Conservation (phyloP, 371 early-diverging fungal genomes). For the Apophysomyces trapeziformis region DNA sequence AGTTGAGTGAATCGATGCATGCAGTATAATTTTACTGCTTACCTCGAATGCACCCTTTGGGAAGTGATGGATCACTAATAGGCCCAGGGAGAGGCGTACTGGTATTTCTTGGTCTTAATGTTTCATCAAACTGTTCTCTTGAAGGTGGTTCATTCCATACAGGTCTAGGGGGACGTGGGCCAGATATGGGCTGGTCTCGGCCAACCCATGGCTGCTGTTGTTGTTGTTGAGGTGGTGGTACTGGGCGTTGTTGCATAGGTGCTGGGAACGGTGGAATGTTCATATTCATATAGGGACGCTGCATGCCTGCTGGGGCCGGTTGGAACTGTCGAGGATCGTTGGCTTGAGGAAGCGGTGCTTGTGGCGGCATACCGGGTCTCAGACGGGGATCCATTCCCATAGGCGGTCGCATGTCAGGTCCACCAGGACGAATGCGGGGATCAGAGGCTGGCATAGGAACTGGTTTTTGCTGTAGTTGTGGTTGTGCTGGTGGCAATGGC, state of each 20-base stretch:
- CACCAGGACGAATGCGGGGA: neutral
- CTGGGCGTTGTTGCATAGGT: neutral
- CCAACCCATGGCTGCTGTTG: slow-evolving; percentile 4
- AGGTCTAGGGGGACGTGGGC: neutral
- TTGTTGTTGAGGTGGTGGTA: neutral
- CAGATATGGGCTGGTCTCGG: neutral
- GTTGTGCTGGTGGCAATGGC: slow-evolving; percentile 1
- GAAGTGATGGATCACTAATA: slow-evolving; percentile 34
- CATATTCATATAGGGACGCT: neutral
- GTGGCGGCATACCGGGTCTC: neutral
- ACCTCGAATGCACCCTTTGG: slow-evolving; percentile 49
- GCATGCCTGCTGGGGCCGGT: neutral
- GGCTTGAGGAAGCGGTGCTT: neutral
- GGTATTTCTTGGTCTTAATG: neutral
- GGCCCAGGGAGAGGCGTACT: slow-evolving; percentile 22
- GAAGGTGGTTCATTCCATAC: neutral
- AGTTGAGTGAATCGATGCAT: neutral
- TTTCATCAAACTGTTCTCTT: neutral
- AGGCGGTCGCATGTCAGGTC: neutral
- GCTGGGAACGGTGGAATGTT: neutral
- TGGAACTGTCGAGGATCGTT: neutral
- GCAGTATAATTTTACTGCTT: neutral
- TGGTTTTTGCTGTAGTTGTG: neutral
- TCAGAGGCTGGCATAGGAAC: neutral
- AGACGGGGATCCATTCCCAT: slow-evolving; percentile 1